phyloP scores from a whole-genome alignment of 306 rosid species.

The Rubus parviflorus region DNA sequence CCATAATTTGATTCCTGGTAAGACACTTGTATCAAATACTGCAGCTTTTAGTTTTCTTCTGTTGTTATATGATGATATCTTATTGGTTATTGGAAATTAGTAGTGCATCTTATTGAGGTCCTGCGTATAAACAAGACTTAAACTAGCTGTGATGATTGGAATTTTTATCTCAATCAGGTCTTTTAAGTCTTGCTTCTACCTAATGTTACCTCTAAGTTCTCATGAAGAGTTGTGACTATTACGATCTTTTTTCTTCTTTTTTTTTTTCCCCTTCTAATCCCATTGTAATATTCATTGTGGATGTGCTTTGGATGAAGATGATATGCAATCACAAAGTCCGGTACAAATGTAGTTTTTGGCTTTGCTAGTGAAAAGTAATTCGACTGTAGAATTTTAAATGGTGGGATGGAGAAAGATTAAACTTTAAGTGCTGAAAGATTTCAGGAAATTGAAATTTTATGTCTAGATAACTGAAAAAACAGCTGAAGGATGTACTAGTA shows the following conservation, averaged over 20 bases:
- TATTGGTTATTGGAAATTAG: background rate
- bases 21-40: constrained; percentile 10
- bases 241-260: background rate
- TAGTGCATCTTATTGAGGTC: background rate
- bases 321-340: background rate
- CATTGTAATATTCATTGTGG: background rate
- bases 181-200: background rate
- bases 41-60: background rate
- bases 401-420: background rate
- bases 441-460: background rate
- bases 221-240: background rate
- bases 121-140: background rate
- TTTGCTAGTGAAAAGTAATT: background rate
- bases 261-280: background rate
- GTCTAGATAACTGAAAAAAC: background rate
- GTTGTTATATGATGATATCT: too few relatives aligned
- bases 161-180: background rate
- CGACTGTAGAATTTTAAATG: background rate
- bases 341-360: background rate
- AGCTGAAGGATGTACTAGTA: background rate
- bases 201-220: background rate
- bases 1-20: constrained; percentile 78
- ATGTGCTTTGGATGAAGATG: background rate
- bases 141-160: background rate
- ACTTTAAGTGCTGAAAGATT: background rate